Conservation (phyloP, 257 asterid species). For the Solanum neorickii region DNA sequence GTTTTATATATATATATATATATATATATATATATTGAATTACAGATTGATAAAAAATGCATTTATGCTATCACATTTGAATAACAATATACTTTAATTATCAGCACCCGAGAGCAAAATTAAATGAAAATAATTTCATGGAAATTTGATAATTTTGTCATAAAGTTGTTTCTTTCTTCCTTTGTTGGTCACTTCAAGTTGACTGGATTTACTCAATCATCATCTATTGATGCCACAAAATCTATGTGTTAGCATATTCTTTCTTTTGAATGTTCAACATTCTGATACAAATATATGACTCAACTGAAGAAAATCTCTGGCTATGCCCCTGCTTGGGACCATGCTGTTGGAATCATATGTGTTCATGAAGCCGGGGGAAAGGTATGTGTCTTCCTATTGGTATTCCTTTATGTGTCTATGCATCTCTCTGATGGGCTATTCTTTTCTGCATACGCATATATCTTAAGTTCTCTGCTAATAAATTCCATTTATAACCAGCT, state of each 20-base stretch:
- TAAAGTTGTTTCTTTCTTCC: not conserved
- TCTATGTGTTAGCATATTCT: not conserved
- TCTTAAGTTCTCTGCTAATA: not conserved
- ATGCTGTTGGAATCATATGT: conserved; percentile 84
- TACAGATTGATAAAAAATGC: not conserved
- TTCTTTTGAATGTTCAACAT: not conserved
- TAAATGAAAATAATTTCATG: not conserved
- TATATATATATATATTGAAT: not conserved
- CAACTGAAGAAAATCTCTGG: not conserved
- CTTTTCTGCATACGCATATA: not conserved
- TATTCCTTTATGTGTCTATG: not conserved
- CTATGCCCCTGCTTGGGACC: conserved; percentile 49
- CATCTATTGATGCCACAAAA: not conserved
- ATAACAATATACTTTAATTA: not conserved
- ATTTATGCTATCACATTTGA: not conserved
- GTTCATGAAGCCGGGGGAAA: conserved; percentile 86
- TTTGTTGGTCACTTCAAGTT: not conserved
- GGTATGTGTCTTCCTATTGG: conserved; percentile 20
- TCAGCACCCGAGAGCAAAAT: not conserved
- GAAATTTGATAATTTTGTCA: not conserved
- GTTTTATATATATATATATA: not conserved
- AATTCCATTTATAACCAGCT: not conserved
- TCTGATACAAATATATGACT: not conserved
- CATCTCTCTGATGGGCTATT: not conserved
- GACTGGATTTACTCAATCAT: not conserved